phyloP scores from a whole-genome alignment of 176 grass and related monocot species.

The Musa acuminata region DNA sequence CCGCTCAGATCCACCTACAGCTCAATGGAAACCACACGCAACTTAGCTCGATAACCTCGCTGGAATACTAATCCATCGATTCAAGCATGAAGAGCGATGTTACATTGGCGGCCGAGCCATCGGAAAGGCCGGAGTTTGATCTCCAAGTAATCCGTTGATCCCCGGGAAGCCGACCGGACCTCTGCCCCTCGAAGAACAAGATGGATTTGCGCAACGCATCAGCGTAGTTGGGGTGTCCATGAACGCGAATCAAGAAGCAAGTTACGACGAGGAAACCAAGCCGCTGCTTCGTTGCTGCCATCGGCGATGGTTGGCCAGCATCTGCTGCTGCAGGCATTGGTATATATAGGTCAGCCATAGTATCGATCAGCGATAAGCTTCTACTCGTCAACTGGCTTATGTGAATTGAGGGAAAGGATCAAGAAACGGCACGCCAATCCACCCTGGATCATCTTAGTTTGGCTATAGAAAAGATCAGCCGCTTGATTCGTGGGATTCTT shows the following conservation, averaged over 20 bases:
- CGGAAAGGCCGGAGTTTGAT: conserved; percentile 67
- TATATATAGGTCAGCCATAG: background rate
- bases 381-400: background rate
- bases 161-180: conserved; percentile 60
- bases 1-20: conserved; percentile 59
- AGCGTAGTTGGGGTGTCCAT: conserved; percentile 38
- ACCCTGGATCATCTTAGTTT: too few relatives aligned
- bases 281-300: conserved; percentile 20
- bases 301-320: background rate
- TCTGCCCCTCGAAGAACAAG: conserved; percentile 80
- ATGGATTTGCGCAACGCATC: conserved; percentile 74
- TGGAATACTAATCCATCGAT: background rate
- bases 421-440: too few relatives aligned
- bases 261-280: background rate
- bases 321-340: background rate
- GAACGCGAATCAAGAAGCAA: background rate
- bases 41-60: background rate
- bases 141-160: conserved; percentile 68
- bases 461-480: too few relatives aligned
- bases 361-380: too few relatives aligned
- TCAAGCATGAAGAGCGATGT: background rate
- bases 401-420: too few relatives aligned
- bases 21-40: background rate
- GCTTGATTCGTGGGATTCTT: too few relatives aligned
- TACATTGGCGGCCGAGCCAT: conserved; percentile 54